Evolutionary conservation across 768 basidiomycete species (phyloP).

Genomic region (Candolleomyces eurysporus): DNA sequence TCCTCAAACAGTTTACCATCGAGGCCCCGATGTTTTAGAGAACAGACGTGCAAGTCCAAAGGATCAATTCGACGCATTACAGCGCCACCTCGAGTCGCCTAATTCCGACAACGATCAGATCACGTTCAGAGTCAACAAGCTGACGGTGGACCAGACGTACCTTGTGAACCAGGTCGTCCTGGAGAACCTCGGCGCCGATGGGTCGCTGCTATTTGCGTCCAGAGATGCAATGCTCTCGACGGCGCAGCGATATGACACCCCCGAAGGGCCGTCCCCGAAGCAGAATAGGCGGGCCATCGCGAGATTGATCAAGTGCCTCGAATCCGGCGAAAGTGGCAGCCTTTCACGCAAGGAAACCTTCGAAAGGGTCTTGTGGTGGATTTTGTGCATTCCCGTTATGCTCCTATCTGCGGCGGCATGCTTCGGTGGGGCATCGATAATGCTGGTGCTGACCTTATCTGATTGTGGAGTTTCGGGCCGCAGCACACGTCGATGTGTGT

Average conservation of each 20-base stretch:
- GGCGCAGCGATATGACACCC: slow-evolving; percentile 12
- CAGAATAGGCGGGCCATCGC: not conserved
- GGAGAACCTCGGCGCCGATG: slow-evolving; percentile 10
- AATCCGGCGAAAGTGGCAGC: too few species aligned
- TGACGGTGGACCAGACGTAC: slow-evolving; percentile 16
- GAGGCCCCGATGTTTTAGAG: not conserved
- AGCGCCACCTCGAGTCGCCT: slow-evolving; percentile 18
- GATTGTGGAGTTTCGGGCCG: too few species aligned
- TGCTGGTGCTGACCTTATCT: too few species aligned
- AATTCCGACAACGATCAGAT: slow-evolving; percentile 19
- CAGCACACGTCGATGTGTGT: too few species aligned
- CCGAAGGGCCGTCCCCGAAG: not conserved
- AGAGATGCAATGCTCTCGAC: slow-evolving; percentile 16
- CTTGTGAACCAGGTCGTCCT: slow-evolving; percentile 15
- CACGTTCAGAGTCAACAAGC: slow-evolving; percentile 19
- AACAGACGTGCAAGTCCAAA: not conserved
- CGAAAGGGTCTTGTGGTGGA: too few species aligned
- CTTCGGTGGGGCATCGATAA: too few species aligned
- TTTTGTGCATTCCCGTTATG: too few species aligned
- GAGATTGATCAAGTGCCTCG: too few species aligned
- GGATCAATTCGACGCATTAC: slow-evolving; percentile 3
- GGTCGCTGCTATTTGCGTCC: slow-evolving; percentile 15
- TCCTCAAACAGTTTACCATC: slow-evolving; percentile 4
- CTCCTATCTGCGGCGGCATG: too few species aligned
- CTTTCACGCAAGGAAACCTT: too few species aligned